A percentile compares a stretch with the other conserved stretches of the same genome.
These are phyloP conservation scores for Hippophae rhamnoides DNA, from an alignment of 306 rosid genomes.

Conservation along the genomic window DNA sequence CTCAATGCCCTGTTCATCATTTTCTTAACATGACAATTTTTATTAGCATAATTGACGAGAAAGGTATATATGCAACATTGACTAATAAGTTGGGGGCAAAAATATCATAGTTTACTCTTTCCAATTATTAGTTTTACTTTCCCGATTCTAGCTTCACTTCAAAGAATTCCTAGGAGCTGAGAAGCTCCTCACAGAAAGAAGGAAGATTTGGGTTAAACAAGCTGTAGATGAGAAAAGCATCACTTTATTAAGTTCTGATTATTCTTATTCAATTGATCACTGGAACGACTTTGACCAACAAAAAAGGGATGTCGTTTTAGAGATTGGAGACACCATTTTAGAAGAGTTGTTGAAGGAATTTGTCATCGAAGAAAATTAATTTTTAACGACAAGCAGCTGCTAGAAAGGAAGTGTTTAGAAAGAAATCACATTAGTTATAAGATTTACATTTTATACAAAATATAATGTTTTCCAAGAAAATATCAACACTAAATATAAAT, in stretches of 20 bases:
- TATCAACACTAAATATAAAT: too few species aligned
- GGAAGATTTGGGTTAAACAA: constrained; percentile 26
- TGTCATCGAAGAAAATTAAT: constrained; percentile 26
- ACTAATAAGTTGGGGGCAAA: too few species aligned
- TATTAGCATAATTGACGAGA: too few species aligned
- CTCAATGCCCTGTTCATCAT: too few species aligned
- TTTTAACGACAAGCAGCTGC: constrained; percentile 2
- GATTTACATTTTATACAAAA: neutral
- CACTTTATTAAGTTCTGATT: constrained; percentile 30
- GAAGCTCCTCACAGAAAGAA: constrained; percentile 36
- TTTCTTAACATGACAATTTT: too few species aligned
- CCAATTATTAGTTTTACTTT: constrained; percentile 12
- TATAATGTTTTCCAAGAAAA: too few species aligned
- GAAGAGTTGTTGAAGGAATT: constrained; percentile 36
- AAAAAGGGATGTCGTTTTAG: constrained; percentile 31
- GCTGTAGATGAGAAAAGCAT: constrained; percentile 26
- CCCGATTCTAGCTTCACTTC: neutral
- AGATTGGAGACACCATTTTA: constrained; percentile 51
- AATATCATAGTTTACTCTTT: neutral
- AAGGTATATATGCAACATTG: too few species aligned
- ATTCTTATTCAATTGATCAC: constrained; percentile 28
- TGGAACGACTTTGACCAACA: constrained; percentile 42
- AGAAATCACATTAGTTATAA: neutral
- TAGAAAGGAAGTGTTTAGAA: neutral
- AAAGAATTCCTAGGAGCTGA: constrained; percentile 32